Evolutionary conservation across 208 protist genomes (phyloP).

Genomic region (Trypanosoma mega): DNA sequence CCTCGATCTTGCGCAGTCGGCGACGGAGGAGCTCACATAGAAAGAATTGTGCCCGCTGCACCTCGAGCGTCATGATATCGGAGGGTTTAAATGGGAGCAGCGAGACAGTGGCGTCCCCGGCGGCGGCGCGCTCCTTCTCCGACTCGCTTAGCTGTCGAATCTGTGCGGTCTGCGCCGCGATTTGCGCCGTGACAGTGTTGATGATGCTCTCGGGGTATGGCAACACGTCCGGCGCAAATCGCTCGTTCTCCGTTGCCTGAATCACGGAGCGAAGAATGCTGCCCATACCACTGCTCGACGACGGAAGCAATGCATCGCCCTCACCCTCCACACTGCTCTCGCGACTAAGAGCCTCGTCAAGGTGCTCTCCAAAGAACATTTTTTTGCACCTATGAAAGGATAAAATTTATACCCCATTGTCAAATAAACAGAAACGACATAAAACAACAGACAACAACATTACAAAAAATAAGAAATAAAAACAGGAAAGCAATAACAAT

Average conservation of each 20-base stretch:
- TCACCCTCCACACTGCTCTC: constrained; percentile 19
- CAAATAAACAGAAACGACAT: too few relatives aligned
- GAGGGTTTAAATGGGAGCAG: constrained; percentile 79
- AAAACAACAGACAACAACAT: too few relatives aligned
- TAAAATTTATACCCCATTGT: too few relatives aligned
- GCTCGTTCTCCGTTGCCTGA: constrained; percentile 75
- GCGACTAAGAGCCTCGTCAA: constrained; percentile 44
- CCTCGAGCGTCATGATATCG: constrained; percentile 71
- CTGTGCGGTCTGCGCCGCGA: constrained; percentile 42
- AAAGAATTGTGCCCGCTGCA: constrained; percentile 84
- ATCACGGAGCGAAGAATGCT: constrained; percentile 50
- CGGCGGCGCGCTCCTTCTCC: constrained; percentile 43
- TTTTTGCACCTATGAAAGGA: too few relatives aligned
- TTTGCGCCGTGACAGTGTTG: constrained; percentile 40
- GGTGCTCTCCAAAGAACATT: constrained; percentile 78
- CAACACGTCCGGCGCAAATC: constrained; percentile 73
- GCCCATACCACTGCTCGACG: constrained; percentile 16
- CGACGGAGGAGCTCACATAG: constrained; percentile 79
- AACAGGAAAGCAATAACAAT: too few relatives aligned
- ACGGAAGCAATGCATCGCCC: constrained; percentile 15
- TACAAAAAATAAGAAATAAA: too few relatives aligned
- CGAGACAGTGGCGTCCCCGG: constrained; percentile 26
- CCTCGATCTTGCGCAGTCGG: constrained; percentile 81
- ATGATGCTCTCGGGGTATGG: constrained; percentile 67
- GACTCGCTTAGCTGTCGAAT: constrained; percentile 36